A percentile compares a stretch with the other conserved stretches of the same genome.
Evolutionary conservation across 2,329 filamentous ascomycete genomes (phyloP).

Genomic region (Fusarium sp.): DNA sequence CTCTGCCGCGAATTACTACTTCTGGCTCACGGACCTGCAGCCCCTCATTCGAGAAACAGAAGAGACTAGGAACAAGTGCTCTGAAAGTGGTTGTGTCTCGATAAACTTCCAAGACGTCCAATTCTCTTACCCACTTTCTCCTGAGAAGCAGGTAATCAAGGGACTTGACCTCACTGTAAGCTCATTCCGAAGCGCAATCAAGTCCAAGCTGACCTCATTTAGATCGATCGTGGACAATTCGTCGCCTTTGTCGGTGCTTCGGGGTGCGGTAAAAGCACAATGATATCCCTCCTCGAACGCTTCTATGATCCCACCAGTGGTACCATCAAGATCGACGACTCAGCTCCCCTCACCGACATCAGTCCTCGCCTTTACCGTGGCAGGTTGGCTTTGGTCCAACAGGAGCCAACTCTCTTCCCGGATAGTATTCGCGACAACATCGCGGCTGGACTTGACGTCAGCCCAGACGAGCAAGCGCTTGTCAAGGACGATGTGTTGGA

Average conservation of each 20-base stretch:
- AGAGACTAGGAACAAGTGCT: conserved; percentile 52
- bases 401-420: conserved; percentile 76
- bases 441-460: conserved; percentile 32
- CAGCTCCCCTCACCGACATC: conserved; percentile 55
- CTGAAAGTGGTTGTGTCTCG: conserved; percentile 41
- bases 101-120: conserved; percentile 65
- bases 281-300: conserved; percentile 63
- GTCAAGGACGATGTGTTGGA: conserved; percentile 55
- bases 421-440: conserved; percentile 90
- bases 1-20: conserved; percentile 61
- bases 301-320: conserved; percentile 57
- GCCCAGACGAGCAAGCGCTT: neutral
- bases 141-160: conserved; percentile 54
- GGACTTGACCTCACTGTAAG: conserved; percentile 49
- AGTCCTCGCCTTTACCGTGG: conserved; percentile 63
- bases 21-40: conserved; percentile 57
- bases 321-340: neutral
- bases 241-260: conserved; percentile 64
- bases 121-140: conserved; percentile 71
- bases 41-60: conserved; percentile 55
- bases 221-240: conserved; percentile 59
- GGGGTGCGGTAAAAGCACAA: conserved; percentile 70
- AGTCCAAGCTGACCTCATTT: neutral
- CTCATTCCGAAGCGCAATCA: neutral
- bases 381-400: conserved; percentile 65